Evolutionary conservation across 2,329 filamentous ascomycete genomes (phyloP).

Genomic region (Dothideomycetidae sp.): DNA sequence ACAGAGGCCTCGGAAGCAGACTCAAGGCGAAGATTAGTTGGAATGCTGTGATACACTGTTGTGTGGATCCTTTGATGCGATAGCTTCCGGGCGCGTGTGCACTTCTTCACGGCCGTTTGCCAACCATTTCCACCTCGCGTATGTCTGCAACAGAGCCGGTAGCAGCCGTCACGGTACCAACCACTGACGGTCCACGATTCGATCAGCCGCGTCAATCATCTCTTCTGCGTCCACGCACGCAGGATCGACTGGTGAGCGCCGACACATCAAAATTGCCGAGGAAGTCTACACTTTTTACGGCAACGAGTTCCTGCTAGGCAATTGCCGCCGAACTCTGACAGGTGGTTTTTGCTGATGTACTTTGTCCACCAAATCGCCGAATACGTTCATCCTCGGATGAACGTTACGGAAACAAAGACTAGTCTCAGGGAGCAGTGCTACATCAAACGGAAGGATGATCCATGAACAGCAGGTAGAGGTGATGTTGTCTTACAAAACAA

Average conservation of each 20-base stretch:
- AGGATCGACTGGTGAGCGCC: constrained; percentile 43
- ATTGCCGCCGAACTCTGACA: too few relatives aligned
- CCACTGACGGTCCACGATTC: constrained; percentile 39
- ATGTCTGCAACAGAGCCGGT: constrained; percentile 18
- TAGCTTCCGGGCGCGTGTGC: constrained; percentile 30
- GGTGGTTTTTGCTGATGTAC: constrained; percentile 90
- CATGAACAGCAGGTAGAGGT: constrained; percentile 12
- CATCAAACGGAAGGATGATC: constrained; percentile 56
- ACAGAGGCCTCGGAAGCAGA: neutral
- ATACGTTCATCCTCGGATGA: constrained; percentile 10
- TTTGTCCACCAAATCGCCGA: constrained; percentile 56
- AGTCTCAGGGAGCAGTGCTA: constrained; percentile 76
- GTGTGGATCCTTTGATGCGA: neutral
- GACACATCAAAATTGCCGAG: too few relatives aligned
- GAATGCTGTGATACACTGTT: constrained; percentile 1
- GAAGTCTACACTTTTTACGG: too few relatives aligned
- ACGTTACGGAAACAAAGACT: constrained; percentile 72
- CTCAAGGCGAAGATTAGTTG: neutral
- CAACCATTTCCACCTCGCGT: constrained; percentile 35
- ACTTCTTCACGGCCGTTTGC: constrained; percentile 31
- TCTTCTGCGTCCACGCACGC: constrained; percentile 38
- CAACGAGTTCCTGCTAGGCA: too few relatives aligned
- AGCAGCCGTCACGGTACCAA: constrained; percentile 35
- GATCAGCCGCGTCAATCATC: constrained; percentile 56
- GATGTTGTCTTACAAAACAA: constrained; percentile 17